Base-by-base conservation (phyloP, 1,284 basidiomycete genomes). In the Apiotrichum domesticum region DNA sequence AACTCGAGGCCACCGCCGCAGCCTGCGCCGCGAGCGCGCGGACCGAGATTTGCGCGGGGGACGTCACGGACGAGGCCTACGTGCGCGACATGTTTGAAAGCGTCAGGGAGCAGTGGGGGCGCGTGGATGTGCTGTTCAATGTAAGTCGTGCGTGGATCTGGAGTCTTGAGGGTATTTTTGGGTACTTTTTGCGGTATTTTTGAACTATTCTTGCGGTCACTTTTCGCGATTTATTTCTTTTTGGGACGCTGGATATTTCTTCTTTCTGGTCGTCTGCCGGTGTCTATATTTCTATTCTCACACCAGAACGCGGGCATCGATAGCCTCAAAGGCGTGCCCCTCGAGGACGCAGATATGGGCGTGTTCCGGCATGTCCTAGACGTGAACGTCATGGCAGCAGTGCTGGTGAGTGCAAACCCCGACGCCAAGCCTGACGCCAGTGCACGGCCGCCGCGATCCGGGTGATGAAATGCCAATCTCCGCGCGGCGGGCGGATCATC, bases 401-500 rank as follows among this genome's bases (percentile, higher is more conserved):
- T 89, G 66, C 78, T 90, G 15, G 54, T 55, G 21, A 44, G 54
- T 13, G 10, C 5, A 13, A 7, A 8, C 8, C 37, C 37, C 37
- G 37, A 13, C 37, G 37, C 21, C 21, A 39, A 8, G 37, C 13
- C 42, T 55, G 2, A 42, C 41, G 4, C 21, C 13, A 55, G 66
- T 89, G 86, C 70, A 86, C 87, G 0, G 80, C 84, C 11, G 84
- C 87, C 60, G 88, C 88, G 5, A 80, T 90, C 66, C 80, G 75
- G 58, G 72, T 84, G 7, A 90, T 90, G 82, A 89, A 87, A 69
- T 66, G 72, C 0, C 87, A 90, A 69, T 37, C 43, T 4, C 87
- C 88, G 2, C 79, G 78, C 57, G 89, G 88, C 63, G 88, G 88
- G 78, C 81, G 87, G 11, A 87, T 92, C 65, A 86, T 90, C 76